Evolutionary conservation across 768 basidiomycete genomes (phyloP).

Genomic region (Galerina marginata): DNA sequence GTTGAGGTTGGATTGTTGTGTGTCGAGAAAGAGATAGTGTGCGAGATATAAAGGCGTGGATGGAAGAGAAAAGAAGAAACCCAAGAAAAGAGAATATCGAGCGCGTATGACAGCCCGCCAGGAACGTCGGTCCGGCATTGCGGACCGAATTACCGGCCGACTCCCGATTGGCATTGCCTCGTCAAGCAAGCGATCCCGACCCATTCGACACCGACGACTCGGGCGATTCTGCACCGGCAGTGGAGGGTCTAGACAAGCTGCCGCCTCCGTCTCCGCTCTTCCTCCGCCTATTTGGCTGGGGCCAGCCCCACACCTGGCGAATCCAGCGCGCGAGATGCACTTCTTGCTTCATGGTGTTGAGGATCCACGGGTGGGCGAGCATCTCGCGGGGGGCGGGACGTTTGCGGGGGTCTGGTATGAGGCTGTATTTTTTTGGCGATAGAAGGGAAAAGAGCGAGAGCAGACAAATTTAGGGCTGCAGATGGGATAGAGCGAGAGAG

Average conservation of each 20-base stretch:
- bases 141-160: no score
- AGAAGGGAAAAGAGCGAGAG: neutral
- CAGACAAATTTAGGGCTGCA: no score
- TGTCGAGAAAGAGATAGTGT: no score
- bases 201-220: no score
- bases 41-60: no score
- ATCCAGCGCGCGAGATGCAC: conserved; percentile 30
- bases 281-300: neutral
- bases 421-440: conserved; percentile 8
- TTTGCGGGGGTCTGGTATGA: conserved; percentile 47
- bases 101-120: no score
- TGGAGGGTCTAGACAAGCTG: neutral
- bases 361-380: conserved; percentile 44
- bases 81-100: no score
- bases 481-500: neutral
- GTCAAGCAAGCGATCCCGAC: no score
- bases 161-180: no score
- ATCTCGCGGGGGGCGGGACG: conserved; percentile 85
- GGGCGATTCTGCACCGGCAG: neutral
- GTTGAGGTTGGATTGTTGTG: no score
- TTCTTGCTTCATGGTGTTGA: conserved; percentile 22
- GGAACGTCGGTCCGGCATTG: no score
- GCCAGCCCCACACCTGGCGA: conserved; percentile 30
- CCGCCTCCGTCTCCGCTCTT: neutral
- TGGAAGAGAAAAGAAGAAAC: no score